Evolutionary conservation across 495 filamentous ascomycete species (phyloP), one percentile per base, ranked within the genome.

Genomic region (Penicillium alfredii): DNA sequence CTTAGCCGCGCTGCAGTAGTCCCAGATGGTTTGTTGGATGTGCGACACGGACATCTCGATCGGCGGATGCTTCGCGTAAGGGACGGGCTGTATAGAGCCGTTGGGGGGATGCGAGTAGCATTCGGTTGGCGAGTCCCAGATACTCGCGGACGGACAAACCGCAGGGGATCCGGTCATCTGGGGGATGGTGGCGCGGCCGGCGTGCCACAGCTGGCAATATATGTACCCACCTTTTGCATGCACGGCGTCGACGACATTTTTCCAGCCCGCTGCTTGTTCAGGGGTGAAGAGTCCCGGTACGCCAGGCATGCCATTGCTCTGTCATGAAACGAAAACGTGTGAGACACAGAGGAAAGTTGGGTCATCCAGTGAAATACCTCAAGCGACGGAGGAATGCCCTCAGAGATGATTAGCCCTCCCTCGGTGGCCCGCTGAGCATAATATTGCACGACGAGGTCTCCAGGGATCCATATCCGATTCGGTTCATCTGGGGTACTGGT

Each of bases 1-100:
- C 47, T 64, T 56, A 0, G 82, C 76, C 10, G 80, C 81, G 6
- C 61, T 44, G 2, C 66, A 76, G 37, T 80, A 84, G 9, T 61
- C 53, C 45, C 59, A 9, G 46, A 74, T 11, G 44, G 52, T 15
- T 4, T 58, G 41, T 40, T 63, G 44, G 37, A 76, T 73, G 18
- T 73, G 63, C 9, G 60, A 50, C 28, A 65, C 51, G 7, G 57
- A 67, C 41, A 76, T 44, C 29, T 67, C 68, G 14, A 58, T 50
- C 1, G 73, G 72, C n/a, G 64, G 68, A 28, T 58, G 56, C 28
- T 66, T 58, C 8, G 46, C 58, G 46, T 70, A 72, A 16, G 37
- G 60, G n/a, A 68, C 58, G 28, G 47, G 59, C 47, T 60, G 34
- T 5, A 53, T 55, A 37, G 47, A 44, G 11, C 58, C 60, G 7